Percentiles rank a stretch among this genome's conserved stretches.
These are phyloP conservation scores for Rhodosporidiobolus sp. DNA, from an alignment of 768 basidiomycete genomes.

Conservation along the genomic window DNA sequence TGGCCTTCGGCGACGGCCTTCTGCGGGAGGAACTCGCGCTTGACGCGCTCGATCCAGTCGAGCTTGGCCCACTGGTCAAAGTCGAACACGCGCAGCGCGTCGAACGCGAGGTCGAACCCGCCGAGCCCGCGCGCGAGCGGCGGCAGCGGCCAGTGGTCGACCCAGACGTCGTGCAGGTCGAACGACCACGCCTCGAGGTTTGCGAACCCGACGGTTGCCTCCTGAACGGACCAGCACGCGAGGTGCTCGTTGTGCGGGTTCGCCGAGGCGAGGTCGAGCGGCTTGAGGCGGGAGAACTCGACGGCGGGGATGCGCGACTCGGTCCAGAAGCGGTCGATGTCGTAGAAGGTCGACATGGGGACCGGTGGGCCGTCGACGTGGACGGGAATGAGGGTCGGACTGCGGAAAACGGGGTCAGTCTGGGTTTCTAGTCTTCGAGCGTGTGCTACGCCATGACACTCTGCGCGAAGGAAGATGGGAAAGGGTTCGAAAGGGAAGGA, in stretches of 20 bases:
- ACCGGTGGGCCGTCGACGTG: constrained; percentile 31
- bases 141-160: constrained; percentile 35
- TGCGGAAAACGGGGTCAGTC: not conserved
- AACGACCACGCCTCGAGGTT: constrained; percentile 28
- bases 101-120: constrained; percentile 33
- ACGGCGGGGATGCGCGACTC: constrained; percentile 33
- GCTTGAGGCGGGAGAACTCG: constrained; percentile 25
- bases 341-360: constrained; percentile 31
- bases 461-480: no score
- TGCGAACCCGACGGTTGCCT: constrained; percentile 17
- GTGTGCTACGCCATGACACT: no score
- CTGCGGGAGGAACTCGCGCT: constrained; percentile 25
- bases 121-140: constrained; percentile 17
- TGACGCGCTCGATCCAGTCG: constrained; percentile 20
- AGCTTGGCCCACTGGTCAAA: not conserved
- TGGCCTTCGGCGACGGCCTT: not conserved
- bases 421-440: no score
- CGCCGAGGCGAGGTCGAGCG: not conserved
- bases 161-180: constrained; percentile 29
- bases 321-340: constrained; percentile 34
- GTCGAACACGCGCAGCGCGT: constrained; percentile 34
- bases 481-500: not conserved
- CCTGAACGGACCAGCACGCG: constrained; percentile 38
- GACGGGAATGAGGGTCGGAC: constrained; percentile 31
- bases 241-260: constrained; percentile 23